Evolutionary conservation across 768 basidiomycete genomes (phyloP).

Genomic region (Trametes elegans): DNA sequence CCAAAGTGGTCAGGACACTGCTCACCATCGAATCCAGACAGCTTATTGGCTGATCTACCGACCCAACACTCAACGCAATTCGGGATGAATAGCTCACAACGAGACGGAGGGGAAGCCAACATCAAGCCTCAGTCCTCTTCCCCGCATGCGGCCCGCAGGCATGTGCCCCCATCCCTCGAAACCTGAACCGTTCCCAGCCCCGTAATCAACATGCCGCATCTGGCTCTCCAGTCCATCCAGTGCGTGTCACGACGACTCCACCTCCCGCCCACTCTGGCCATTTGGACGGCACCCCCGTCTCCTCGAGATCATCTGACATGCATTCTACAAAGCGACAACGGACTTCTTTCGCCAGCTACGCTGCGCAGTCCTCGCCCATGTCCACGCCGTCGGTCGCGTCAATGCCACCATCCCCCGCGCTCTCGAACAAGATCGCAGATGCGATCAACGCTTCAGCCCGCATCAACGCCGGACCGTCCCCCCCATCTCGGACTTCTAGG

Average conservation of each 20-base stretch:
- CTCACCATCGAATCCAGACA: too few relatives aligned
- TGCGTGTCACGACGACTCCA: not conserved
- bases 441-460: conserved; percentile 15
- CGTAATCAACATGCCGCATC: too few relatives aligned
- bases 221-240: not conserved
- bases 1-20: too few relatives aligned
- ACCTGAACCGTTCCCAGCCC: not conserved
- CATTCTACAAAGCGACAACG: conserved; percentile 4
- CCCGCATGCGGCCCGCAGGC: too few relatives aligned
- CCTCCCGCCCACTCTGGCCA: not conserved
- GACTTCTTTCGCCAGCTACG: conserved; percentile 12
- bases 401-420: conserved; percentile 15
- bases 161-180: too few relatives aligned
- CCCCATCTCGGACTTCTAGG: not conserved
- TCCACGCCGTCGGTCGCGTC: conserved; percentile 7
- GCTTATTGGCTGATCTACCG: too few relatives aligned
- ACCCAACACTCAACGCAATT: too few relatives aligned
- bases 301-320: not conserved
- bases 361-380: conserved; percentile 18
- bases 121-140: too few relatives aligned
- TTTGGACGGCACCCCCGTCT: too few relatives aligned
- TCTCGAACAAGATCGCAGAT: conserved; percentile 16
- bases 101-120: too few relatives aligned
- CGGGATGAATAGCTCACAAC: too few relatives aligned
- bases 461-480: not conserved